These are phyloP conservation scores for Lentinula detonsa DNA, from an alignment of 768 basidiomycete genomes.

Conservation along the genomic window DNA sequence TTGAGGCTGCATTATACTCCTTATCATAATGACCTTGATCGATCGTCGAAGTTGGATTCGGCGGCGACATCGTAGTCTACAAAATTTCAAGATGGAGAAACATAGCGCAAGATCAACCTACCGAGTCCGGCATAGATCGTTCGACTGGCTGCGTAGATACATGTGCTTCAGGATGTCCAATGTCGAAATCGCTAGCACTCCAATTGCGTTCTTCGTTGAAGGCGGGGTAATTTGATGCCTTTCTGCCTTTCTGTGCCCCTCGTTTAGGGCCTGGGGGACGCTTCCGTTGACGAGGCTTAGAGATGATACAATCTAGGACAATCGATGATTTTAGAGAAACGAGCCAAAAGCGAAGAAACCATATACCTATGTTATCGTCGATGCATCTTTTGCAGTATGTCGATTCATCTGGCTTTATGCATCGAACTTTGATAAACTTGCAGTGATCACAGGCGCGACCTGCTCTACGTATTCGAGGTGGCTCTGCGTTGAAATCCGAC, in stretches of 20 bases:
- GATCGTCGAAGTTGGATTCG: not conserved
- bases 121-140: not conserved
- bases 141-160: not conserved
- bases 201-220: not conserved
- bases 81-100: not conserved
- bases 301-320: not conserved
- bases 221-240: not conserved
- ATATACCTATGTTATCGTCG: not conserved
- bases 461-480: too few species aligned
- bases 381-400: not conserved
- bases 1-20: not conserved
- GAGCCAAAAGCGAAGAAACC: not conserved
- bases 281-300: not conserved
- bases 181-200: not conserved
- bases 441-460: not conserved
- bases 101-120: not conserved
- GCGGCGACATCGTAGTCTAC: not conserved
- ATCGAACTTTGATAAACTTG: not conserved
- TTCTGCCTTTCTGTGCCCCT: not conserved
- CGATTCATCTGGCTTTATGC: not conserved
- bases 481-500: too few species aligned
- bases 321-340: not conserved
- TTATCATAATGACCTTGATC: not conserved
- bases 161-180: not conserved
- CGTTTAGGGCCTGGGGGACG: not conserved